Base-by-base conservation (phyloP, 805 yeast species). In the Saccharomyces paradoxus region DNA sequence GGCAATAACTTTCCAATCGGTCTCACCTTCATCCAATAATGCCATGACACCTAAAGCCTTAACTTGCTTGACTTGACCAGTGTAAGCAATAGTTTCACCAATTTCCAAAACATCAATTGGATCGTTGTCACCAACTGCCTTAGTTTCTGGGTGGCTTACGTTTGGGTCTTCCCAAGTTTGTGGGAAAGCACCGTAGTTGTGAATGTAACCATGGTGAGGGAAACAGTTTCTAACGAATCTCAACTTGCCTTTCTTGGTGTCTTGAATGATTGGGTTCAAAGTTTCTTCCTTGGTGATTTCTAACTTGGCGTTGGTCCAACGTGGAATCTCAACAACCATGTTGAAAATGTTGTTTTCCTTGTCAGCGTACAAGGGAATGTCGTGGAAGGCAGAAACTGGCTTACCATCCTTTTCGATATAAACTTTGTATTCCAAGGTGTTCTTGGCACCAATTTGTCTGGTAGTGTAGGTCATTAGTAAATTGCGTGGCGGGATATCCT, bases 141-240 rank as follows among this genome's bases (percentile, higher is more conserved):
- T 82, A 65, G 81, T 86, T 75, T 81, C 87, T 75, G 82, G 81
- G 72, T 75, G 87, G 69, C 73, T 71, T 70, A 63, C 78, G 65
- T 74, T 81, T 72, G 83, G 88, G 67, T 85, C 88, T 72, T 85
- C 90, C 90, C 90, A 85, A 50, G 90, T 85, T 74, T 92, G 97
- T 62, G 98, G 98, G 82, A 92, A 87, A 50, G 97, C 97, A 73
- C 98, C 99, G 73, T 92, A 92, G 79, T 94, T 94, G 79, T 90
- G 96, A 64, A 92, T 92, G 80, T 94, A 92, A 65, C 99, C 99
- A 73, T 94, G 96, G 79, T 88, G 96, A 53, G 99, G 99, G 89
- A 92, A 92, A 74, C 96, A 84, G 82, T 94, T 94, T 78, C 96
- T 86, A 57, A 94, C 98, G 65, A 86, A 94, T 77, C 98, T 84